Conservation (phyloP, 805 yeast species). For the Kurtzmaniella cleridarum region DNA sequence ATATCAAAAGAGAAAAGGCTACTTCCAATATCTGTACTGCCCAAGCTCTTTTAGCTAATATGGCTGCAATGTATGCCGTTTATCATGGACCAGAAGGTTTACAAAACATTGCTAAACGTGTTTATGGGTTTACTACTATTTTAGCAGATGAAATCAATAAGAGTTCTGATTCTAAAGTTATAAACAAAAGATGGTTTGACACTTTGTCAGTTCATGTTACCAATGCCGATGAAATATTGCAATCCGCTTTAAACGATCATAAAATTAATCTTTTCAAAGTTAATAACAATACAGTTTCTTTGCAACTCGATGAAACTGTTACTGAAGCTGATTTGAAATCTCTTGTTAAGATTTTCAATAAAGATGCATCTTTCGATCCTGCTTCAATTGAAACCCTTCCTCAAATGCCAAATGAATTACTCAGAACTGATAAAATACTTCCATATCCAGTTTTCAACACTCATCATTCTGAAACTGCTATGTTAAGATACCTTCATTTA, state of each 20-base stretch:
- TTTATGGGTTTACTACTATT: conserved; percentile 66
- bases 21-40: conserved; percentile 98
- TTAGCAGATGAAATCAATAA: conserved; percentile 54
- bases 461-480: conserved; percentile 91
- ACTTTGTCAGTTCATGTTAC: conserved; percentile 65
- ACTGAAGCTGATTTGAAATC: conserved; percentile 53
- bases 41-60: conserved; percentile 92
- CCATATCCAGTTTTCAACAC: conserved; percentile 74
- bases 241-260: conserved; percentile 51
- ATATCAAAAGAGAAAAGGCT: conserved; percentile 94
- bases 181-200: conserved; percentile 73
- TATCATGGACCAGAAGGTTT: conserved; percentile 93
- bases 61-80: conserved; percentile 92
- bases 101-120: conserved; percentile 67
- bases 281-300: conserved; percentile 53
- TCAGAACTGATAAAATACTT: conserved; percentile 57
- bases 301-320: conserved; percentile 91
- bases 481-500: conserved; percentile 83
- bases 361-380: conserved; percentile 13
- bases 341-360: conserved; percentile 59
- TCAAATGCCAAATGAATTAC: conserved; percentile 41
- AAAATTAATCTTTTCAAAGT: conserved; percentile 76
- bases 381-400: conserved; percentile 36
- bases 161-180: conserved; percentile 38
- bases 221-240: conserved; percentile 52